These are phyloP conservation scores for Fonsecaea pedrosoi DNA, from an alignment of 2,329 filamentous ascomycete genomes.

Conservation along the genomic window DNA sequence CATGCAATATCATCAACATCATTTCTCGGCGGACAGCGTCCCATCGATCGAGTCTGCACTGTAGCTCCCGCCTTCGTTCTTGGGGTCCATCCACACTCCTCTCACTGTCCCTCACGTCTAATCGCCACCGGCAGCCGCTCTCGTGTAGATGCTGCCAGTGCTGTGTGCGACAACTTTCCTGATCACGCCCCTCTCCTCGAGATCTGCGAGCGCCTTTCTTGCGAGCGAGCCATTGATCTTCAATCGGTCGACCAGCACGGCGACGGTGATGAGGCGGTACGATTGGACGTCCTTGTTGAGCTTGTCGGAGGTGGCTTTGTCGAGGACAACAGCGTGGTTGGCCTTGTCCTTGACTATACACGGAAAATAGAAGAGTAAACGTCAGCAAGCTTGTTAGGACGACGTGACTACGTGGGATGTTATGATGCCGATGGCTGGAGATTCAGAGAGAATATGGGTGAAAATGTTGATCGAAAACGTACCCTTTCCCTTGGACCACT, in stretches of 20 bases:
- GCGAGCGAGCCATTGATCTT: conserved; percentile 99
- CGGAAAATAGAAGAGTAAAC: background rate
- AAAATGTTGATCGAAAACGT: conserved; percentile 41
- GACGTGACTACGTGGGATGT: background rate
- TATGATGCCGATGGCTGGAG: background rate
- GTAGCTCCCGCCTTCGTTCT: background rate
- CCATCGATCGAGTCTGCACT: background rate
- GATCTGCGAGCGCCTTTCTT: conserved; percentile 59
- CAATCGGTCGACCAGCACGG: conserved; percentile 97
- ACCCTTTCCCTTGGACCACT: conserved; percentile 66
- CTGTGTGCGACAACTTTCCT: conserved; percentile 96
- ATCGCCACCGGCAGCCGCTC: conserved; percentile 40
- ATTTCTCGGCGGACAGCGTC: conserved; percentile 1
- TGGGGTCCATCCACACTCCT: background rate
- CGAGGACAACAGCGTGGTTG: conserved; percentile 96
- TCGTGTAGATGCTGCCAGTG: conserved; percentile 96
- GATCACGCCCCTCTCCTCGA: conserved; percentile 65
- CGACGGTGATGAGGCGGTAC: conserved; percentile 98
- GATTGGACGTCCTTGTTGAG: conserved; percentile 99
- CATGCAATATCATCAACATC: conserved; percentile 10
- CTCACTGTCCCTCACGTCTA: conserved; percentile 24
- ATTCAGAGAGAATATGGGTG: background rate
- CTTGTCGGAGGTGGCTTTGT: conserved; percentile 97
- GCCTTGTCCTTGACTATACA: conserved; percentile 99
- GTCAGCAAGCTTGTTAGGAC: conserved; percentile 3